These are phyloP conservation scores for Lenwebbia sp. DNA, from an alignment of 345 rosid genomes.

Conservation along the genomic window DNA sequence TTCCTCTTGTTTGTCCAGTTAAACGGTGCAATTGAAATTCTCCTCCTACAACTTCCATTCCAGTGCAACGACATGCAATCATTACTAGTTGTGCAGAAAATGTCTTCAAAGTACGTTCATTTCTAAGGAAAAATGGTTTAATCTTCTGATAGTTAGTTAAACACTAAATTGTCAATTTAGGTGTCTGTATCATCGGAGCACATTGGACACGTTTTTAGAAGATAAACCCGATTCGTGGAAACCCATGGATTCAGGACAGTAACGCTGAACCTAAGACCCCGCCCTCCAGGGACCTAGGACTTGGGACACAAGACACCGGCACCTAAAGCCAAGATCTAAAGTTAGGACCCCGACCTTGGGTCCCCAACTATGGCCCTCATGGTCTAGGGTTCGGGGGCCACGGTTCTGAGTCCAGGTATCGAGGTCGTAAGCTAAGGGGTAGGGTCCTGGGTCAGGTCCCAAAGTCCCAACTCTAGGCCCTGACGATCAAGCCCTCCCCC, in stretches of 20 bases:
- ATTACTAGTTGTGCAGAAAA: too few species aligned
- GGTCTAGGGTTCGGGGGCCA: not conserved
- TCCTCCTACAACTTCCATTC: too few species aligned
- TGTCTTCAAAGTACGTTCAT: too few species aligned
- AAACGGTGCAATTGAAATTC: too few species aligned
- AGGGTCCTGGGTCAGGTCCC: not conserved
- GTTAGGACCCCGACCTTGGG: not conserved
- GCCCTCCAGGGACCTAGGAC: not conserved
- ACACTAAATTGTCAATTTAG: too few species aligned
- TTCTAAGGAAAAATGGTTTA: too few species aligned
- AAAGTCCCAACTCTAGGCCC: not conserved
- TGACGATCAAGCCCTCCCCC: too few species aligned
- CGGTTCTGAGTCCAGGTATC: not conserved
- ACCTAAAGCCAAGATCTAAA: not conserved
- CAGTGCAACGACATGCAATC: too few species aligned
- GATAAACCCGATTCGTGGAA: not conserved
- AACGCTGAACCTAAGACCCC: not conserved
- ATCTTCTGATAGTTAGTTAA: too few species aligned
- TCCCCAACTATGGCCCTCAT: not conserved
- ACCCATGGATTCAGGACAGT: not conserved
- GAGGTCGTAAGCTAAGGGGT: not conserved
- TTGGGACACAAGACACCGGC: not conserved
- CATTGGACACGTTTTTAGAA: too few species aligned
- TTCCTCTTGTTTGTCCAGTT: too few species aligned
- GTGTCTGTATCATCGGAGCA: too few species aligned